Percentiles rank a stretch among this genome's conserved stretches.
Evolutionary conservation across 1,139 yeast genomes (phyloP).

Genomic region (Debaryomyces psychrophilus): DNA sequence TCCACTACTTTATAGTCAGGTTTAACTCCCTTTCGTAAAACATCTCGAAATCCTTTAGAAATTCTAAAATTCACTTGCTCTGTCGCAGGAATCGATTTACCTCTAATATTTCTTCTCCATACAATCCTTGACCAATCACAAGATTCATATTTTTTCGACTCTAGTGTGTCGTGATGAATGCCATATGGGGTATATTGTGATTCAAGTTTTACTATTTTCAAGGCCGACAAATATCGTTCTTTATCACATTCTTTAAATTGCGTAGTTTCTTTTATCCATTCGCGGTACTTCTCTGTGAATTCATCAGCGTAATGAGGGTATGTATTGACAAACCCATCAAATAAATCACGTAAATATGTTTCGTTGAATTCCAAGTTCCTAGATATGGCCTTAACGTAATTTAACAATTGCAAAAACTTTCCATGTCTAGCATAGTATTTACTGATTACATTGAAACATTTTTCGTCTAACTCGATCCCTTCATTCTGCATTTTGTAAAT

Average conservation of each 20-base stretch:
- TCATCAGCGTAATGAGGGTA: slow-evolving; percentile 38
- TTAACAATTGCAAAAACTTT: slow-evolving; percentile 30
- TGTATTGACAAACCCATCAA: slow-evolving; percentile 34
- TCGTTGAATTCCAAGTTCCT: slow-evolving; percentile 22
- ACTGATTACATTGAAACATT: slow-evolving; percentile 26
- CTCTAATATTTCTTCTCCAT: slow-evolving; percentile 21
- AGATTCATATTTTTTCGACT: slow-evolving; percentile 20
- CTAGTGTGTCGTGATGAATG: slow-evolving; percentile 21
- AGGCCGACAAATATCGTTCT: slow-evolving; percentile 13
- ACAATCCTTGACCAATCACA: slow-evolving; percentile 25
- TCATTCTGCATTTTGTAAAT: slow-evolving; percentile 30
- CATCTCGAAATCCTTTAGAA: slow-evolving; percentile 37
- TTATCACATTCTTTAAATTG: slow-evolving; percentile 14
- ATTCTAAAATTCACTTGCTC: slow-evolving; percentile 39
- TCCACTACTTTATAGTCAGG: slow-evolving; percentile 39
- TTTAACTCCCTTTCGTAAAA: slow-evolving; percentile 37
- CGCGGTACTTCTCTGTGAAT: slow-evolving; percentile 26
- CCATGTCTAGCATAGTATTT: slow-evolving; percentile 27
- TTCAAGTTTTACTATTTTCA: slow-evolving; percentile 27
- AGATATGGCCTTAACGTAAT: slow-evolving; percentile 26
- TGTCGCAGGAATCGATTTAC: slow-evolving; percentile 18
- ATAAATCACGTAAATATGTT: slow-evolving; percentile 28
- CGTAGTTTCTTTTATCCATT: slow-evolving; percentile 25
- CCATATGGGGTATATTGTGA: slow-evolving; percentile 38
- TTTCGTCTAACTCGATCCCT: slow-evolving; percentile 20